These are phyloP conservation scores for Nakazawaea holstii DNA, from an alignment of 805 yeast species.

Conservation along the genomic window DNA sequence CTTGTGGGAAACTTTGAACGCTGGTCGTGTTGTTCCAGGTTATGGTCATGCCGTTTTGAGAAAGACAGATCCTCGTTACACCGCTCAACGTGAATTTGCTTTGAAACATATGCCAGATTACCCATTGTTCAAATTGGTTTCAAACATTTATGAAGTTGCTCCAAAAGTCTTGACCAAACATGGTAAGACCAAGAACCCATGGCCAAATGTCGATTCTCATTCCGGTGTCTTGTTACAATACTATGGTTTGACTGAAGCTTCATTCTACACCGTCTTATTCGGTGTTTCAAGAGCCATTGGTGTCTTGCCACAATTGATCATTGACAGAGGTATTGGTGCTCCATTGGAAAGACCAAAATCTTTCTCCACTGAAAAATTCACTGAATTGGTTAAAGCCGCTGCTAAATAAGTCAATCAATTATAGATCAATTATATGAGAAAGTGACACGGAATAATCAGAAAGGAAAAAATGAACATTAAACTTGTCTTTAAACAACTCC, in stretches of 20 bases:
- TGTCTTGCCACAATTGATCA: slow-evolving; percentile 78
- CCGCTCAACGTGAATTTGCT: slow-evolving; percentile 82
- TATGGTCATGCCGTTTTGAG: slow-evolving; percentile 86
- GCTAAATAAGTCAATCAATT: not conserved
- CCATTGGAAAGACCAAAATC: slow-evolving; percentile 90
- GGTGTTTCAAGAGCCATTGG: slow-evolving; percentile 88
- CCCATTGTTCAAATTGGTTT: slow-evolving; percentile 72
- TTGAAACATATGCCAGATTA: slow-evolving; percentile 69
- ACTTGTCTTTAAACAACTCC: no score
- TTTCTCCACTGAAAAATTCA: slow-evolving; percentile 90
- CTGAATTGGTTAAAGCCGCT: slow-evolving; percentile 52
- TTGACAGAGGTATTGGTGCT: slow-evolving; percentile 76
- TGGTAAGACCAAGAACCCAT: slow-evolving; percentile 90
- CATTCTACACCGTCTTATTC: slow-evolving; percentile 80
- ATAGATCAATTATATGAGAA: not conserved
- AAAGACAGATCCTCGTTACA: slow-evolving; percentile 86
- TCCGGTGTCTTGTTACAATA: slow-evolving; percentile 82
- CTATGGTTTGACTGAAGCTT: slow-evolving; percentile 77
- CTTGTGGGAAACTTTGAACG: slow-evolving; percentile 72
- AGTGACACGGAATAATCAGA: no score
- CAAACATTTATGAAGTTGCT: slow-evolving; percentile 75
- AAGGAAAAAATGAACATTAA: no score
- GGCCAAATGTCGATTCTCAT: slow-evolving; percentile 89
- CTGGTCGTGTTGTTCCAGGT: slow-evolving; percentile 86
- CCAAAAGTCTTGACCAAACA: slow-evolving; percentile 76